These are phyloP conservation scores for Pythium rhizo-oryzae DNA, from an alignment of 352 stramenopile species.

Conservation along the genomic window DNA sequence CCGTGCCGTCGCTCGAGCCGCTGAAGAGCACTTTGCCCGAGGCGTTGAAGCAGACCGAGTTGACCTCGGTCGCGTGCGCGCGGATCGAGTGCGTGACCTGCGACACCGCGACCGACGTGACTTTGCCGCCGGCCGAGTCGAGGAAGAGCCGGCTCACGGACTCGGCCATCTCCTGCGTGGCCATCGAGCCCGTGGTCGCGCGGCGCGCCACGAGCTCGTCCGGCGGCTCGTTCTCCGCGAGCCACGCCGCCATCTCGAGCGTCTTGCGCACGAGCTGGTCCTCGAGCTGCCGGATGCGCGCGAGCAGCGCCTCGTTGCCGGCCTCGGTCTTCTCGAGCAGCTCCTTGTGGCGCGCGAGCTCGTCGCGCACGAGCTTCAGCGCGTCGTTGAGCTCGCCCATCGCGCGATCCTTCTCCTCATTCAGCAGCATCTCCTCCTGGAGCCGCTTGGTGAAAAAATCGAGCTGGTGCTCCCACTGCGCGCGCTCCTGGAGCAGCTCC, in stretches of 20 bases:
- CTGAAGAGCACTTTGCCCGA: slow-evolving; percentile 84
- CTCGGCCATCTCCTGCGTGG: slow-evolving; percentile 54
- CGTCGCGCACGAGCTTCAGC: slow-evolving; percentile 49
- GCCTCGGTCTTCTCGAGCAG: slow-evolving; percentile 58
- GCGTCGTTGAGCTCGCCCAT: slow-evolving; percentile 67
- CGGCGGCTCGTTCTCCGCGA: slow-evolving; percentile 43
- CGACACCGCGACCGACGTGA: slow-evolving; percentile 37
- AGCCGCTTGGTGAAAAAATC: slow-evolving; percentile 57
- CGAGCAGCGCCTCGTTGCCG: slow-evolving; percentile 42
- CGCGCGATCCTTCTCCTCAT: slow-evolving; percentile 67
- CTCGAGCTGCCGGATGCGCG: slow-evolving; percentile 49
- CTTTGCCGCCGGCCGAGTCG: slow-evolving; percentile 17
- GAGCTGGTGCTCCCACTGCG: slow-evolving; percentile 62
- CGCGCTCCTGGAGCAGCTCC: slow-evolving; percentile 61
- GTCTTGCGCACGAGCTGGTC: slow-evolving; percentile 62
- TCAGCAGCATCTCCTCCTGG: slow-evolving; percentile 62
- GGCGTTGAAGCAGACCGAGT: slow-evolving; percentile 84
- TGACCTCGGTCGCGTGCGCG: slow-evolving; percentile 82
- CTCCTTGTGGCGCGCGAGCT: slow-evolving; percentile 56
- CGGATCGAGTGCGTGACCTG: slow-evolving; percentile 60
- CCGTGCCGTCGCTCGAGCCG: slow-evolving; percentile 80
- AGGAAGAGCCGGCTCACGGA: slow-evolving; percentile 46
- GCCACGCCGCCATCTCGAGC: slow-evolving; percentile 62
- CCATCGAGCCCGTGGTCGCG: slow-evolving; percentile 28
- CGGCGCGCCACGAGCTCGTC: slow-evolving; percentile 20